Evolutionary conservation across 1,139 yeast genomes (phyloP).

Genomic region (Eremothecium gossypii): DNA sequence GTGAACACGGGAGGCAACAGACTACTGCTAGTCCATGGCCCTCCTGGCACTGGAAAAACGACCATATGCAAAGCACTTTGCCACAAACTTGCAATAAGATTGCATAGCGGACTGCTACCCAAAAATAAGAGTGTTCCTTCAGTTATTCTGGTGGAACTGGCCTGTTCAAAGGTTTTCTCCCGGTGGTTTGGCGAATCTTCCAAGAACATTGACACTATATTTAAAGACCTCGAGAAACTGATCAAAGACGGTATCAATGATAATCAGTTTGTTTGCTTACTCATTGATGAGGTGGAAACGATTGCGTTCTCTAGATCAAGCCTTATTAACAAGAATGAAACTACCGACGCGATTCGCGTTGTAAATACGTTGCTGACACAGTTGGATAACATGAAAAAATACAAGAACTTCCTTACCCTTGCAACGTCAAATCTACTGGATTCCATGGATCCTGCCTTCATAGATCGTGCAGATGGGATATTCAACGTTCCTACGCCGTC

Average conservation of each 20-base stretch:
- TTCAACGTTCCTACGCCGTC: conserved; percentile 30
- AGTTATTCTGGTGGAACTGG: conserved; percentile 30
- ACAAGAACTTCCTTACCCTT: conserved; percentile 29
- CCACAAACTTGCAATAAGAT: conserved; percentile 30
- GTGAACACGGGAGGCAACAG: conserved; percentile 19
- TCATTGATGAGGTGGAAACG: conserved; percentile 36
- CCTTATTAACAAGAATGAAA: conserved; percentile 30
- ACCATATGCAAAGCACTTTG: conserved; percentile 38
- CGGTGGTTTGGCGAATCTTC: conserved; percentile 37
- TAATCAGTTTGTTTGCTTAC: conserved; percentile 23
- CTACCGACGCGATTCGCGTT: conserved; percentile 34
- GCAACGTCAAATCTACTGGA: conserved; percentile 33
- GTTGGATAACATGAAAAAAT: conserved; percentile 30
- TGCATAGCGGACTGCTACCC: conserved; percentile 11
- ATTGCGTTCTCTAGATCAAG: conserved; percentile 32
- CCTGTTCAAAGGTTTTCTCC: conserved; percentile 34
- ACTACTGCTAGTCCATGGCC: conserved; percentile 34
- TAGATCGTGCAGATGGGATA: conserved; percentile 32
- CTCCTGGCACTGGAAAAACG: conserved; percentile 48
- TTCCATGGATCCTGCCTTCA: conserved; percentile 31
- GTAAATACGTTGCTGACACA: conserved; percentile 34
- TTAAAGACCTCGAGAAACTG: conserved; percentile 26
- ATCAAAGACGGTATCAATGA: conserved; percentile 14
- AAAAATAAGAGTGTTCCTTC: conserved; percentile 8
- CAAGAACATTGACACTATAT: conserved; percentile 30